Percentiles rank a stretch among this genome's conserved stretches.
Conservation (phyloP, 2,329 filamentous ascomycete genomes). For the Diplodia seriata region DNA sequence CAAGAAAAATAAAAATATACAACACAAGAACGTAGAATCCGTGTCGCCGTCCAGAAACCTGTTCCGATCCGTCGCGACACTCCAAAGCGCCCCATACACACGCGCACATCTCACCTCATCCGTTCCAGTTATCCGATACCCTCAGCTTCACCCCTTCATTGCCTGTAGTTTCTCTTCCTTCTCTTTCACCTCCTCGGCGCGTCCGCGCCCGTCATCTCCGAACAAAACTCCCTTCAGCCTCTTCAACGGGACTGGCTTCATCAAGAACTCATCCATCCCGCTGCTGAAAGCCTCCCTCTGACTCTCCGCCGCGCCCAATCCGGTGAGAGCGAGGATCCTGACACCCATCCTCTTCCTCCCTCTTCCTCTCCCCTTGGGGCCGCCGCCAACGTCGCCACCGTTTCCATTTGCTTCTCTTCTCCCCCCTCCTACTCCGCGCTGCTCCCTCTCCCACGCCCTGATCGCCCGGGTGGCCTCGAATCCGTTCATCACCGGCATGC, state of each 20-base stretch:
- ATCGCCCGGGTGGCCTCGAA: constrained; percentile 54
- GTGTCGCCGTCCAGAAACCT: background rate
- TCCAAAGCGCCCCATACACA: background rate
- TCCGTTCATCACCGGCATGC: constrained; percentile 57
- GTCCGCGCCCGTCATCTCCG: background rate
- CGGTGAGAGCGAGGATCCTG: constrained; percentile 55
- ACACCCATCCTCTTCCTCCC: background rate
- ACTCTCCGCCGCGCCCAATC: constrained; percentile 52
- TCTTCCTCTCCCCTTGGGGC: constrained; percentile 30
- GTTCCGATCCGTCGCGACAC: background rate
- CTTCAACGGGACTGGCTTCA: constrained; percentile 50
- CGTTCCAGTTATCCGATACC: too few relatives aligned
- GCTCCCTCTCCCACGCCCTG: constrained; percentile 43
- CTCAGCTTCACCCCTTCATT: background rate
- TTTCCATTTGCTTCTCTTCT: background rate
- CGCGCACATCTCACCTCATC: too few relatives aligned
- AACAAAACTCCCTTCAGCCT: background rate
- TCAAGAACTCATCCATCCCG: constrained; percentile 56
- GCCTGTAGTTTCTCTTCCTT: background rate
- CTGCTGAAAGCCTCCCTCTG: constrained; percentile 52
- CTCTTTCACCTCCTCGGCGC: background rate
- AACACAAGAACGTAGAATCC: background rate
- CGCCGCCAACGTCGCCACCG: background rate
- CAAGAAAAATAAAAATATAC: background rate
- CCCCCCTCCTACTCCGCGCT: background rate